These are phyloP conservation scores for Thermomucor indicae-seudaticae DNA, from an alignment of 371 early-diverging fungal genomes.

Conservation along the genomic window DNA sequence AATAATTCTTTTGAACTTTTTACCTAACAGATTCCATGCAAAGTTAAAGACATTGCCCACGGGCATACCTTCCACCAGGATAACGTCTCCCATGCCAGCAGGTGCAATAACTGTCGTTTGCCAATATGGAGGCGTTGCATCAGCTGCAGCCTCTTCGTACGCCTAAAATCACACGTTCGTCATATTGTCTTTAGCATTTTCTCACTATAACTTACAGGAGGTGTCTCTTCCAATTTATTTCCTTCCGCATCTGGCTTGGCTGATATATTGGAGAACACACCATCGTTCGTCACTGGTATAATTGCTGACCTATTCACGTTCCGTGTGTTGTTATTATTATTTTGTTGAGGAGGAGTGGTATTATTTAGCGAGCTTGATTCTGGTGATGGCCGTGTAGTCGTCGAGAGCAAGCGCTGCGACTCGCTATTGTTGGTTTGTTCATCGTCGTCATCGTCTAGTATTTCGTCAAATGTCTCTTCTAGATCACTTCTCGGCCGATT, in stretches of 20 bases:
- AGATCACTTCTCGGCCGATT: slow-evolving; percentile 18
- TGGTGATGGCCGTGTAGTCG: background rate
- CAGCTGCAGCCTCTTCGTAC: slow-evolving; percentile 58
- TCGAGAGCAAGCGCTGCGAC: slow-evolving; percentile 7
- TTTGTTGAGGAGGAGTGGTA: background rate
- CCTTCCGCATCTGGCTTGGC: slow-evolving; percentile 51
- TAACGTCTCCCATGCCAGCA: slow-evolving; percentile 49
- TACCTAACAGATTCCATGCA: slow-evolving; percentile 61
- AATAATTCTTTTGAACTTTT: background rate
- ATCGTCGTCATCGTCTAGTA: slow-evolving; percentile 10
- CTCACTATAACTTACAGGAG: slow-evolving; percentile 24
- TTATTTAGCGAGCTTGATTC: background rate
- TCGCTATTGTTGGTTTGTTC: slow-evolving; percentile 1
- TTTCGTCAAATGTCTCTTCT: slow-evolving; percentile 23
- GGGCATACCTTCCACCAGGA: slow-evolving; percentile 64
- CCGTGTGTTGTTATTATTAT: background rate
- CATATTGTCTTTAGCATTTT: background rate
- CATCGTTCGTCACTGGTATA: slow-evolving; percentile 42
- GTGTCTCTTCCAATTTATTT: slow-evolving; percentile 33
- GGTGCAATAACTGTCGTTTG: slow-evolving; percentile 58
- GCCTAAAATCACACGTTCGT: slow-evolving; percentile 27
- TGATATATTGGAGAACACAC: slow-evolving; percentile 57
- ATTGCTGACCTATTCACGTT: slow-evolving; percentile 6
- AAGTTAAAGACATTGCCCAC: slow-evolving; percentile 57
- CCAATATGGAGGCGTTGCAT: slow-evolving; percentile 62